Conservation (phyloP, 192 early-diverging fungal genomes). For the Coemansia aciculifera region DNA sequence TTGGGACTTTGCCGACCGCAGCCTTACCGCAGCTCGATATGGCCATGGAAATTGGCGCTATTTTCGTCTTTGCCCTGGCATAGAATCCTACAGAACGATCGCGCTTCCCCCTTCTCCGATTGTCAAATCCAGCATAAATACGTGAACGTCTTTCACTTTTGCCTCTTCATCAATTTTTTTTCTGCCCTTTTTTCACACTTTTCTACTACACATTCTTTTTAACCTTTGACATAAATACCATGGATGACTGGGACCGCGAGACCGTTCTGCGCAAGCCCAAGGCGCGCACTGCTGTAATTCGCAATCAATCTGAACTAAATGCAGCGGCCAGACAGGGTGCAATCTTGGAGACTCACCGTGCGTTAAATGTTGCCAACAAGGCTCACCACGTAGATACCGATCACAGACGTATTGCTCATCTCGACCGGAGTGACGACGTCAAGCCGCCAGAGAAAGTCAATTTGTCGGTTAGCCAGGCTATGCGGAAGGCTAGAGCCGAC, state of each 20-base stretch:
- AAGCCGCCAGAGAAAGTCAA: conserved; percentile 66
- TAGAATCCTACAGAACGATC: conserved; percentile 9
- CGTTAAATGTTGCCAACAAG: conserved; percentile 54
- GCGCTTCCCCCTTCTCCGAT: not conserved
- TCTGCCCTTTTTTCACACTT: not conserved
- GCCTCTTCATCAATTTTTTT: not conserved
- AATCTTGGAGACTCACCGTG: conserved; percentile 17
- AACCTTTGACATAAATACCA: not conserved
- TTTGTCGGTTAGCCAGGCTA: conserved; percentile 74
- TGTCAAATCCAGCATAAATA: not conserved
- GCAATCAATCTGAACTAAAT: conserved; percentile 13
- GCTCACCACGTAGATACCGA: conserved; percentile 62
- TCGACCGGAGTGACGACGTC: conserved; percentile 88
- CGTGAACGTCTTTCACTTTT: not conserved
- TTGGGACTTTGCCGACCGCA: not conserved
- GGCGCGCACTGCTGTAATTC: not conserved
- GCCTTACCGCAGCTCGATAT: conserved; percentile 14
- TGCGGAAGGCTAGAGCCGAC: conserved; percentile 75
- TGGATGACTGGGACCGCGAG: conserved; percentile 9
- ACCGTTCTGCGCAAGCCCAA: conserved; percentile 20
- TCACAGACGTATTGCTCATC: conserved; percentile 77
- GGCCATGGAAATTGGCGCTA: conserved; percentile 9
- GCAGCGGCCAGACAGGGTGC: conserved; percentile 19
- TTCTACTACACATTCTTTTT: not conserved
- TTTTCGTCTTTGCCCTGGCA: conserved; percentile 17